Evolutionary conservation across 768 basidiomycete species (phyloP).

Genomic region (Boletus subparvulus): DNA sequence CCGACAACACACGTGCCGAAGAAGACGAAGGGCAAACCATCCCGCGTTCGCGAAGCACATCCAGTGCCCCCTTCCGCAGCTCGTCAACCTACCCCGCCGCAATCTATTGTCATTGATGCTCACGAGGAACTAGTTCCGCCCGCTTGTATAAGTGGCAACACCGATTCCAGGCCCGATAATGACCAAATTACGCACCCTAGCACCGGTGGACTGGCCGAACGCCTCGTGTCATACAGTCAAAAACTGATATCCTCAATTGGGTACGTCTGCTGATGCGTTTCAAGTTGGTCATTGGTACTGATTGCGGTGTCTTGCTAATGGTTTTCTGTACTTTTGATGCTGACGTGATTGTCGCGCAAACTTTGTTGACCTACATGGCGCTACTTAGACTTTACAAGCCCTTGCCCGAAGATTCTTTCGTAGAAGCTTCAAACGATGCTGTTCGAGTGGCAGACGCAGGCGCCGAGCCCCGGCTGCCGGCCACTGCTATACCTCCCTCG

Average conservation of each 20-base stretch:
- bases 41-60: conserved; percentile 13
- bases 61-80: conserved; percentile 8
- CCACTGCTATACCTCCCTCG: neutral
- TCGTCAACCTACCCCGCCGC: conserved; percentile 11
- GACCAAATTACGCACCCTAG: conserved; percentile 11
- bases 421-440: conserved; percentile 9
- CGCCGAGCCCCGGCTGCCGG: conserved; percentile 6
- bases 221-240: conserved; percentile 51
- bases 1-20: conserved; percentile 17
- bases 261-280: conserved; percentile 38
- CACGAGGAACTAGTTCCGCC: conserved; percentile 17
- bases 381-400: conserved; percentile 32
- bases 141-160: conserved; percentile 28
- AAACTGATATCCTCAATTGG: conserved; percentile 43
- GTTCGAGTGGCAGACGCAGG: conserved; percentile 8
- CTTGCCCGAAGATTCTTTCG: conserved; percentile 13
- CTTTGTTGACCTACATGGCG: conserved; percentile 16
- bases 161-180: conserved; percentile 26
- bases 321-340: conserved; percentile 14
- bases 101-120: conserved; percentile 13
- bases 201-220: conserved; percentile 42
- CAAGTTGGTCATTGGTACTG: conserved; percentile 20
- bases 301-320: conserved; percentile 29
- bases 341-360: conserved; percentile 28
- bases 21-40: conserved; percentile 19